Percentiles rank a stretch among this genome's conserved stretches.
Evolutionary conservation across 2,329 filamentous ascomycete species (phyloP).

Genomic region (Paramyrothecium sp.): DNA sequence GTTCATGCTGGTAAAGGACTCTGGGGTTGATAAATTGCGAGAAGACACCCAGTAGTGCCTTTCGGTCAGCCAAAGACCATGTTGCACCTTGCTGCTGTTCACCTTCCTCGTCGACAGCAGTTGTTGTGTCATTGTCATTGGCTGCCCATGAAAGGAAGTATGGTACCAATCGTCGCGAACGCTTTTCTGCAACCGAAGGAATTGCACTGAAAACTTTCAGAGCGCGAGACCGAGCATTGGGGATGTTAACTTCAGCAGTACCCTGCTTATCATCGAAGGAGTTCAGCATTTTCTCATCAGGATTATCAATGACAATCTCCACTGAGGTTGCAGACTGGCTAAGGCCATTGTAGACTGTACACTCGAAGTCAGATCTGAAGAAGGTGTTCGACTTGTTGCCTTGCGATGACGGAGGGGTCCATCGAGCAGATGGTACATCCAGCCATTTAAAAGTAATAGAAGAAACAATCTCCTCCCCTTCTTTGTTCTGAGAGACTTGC

Average conservation of each 20-base stretch:
- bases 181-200: slow-evolving; percentile 79
- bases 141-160: slow-evolving; percentile 80
- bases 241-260: slow-evolving; percentile 45
- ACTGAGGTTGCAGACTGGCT: slow-evolving; percentile 49
- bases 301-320: slow-evolving; percentile 50
- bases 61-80: slow-evolving; percentile 79
- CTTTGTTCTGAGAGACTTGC: slow-evolving; percentile 66
- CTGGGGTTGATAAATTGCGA: slow-evolving; percentile 83
- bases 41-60: slow-evolving; percentile 78
- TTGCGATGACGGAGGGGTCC: slow-evolving; percentile 42
- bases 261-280: slow-evolving; percentile 66
- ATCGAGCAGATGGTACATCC: slow-evolving; percentile 52
- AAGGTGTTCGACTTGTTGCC: slow-evolving; percentile 32
- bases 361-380: slow-evolving; percentile 74
- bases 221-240: slow-evolving; percentile 70
- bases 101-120: slow-evolving; percentile 29
- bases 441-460: slow-evolving; percentile 79
- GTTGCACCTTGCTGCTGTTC: slow-evolving; percentile 34
- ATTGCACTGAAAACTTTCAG: slow-evolving; percentile 73
- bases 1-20: slow-evolving; percentile 73
- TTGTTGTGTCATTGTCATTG: slow-evolving; percentile 39
- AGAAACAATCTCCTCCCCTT: slow-evolving; percentile 71
- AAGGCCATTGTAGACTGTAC: slow-evolving; percentile 68
- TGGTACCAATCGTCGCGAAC: slow-evolving; percentile 81
- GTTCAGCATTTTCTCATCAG: slow-evolving; percentile 57